Evolutionary conservation across 208 protist species (phyloP), one percentile per base, ranked within the genome.

Genomic region (Jaenimonas drosophilae): DNA sequence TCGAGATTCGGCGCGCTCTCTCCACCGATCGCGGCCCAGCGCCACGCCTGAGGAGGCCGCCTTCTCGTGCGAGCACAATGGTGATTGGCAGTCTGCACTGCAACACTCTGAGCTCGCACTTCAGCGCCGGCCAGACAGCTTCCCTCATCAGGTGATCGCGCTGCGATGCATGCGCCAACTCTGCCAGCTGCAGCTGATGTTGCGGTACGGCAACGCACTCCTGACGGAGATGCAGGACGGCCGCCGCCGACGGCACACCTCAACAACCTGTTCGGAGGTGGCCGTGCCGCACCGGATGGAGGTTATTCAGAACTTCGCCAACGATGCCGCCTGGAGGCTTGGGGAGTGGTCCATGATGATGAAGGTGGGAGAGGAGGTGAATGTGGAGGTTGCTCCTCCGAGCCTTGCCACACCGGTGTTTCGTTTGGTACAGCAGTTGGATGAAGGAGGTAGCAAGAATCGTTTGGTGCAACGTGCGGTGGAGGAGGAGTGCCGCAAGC

Each of bases 161-260:
- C 60, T 94, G 38, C 80, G 71, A 11, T 94, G 85, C 55, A 78
- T 94, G 76, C 68, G 76, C 21, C 74, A 88, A 49, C 62, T 90
- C 4, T 80, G 85, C 0, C 80, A 94, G 49, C 60, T 94, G 28
- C 81, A 94, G 50, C 71, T 90, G 57, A 89, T 84, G 54, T 86
- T 78, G 4, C 63, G 70, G 24, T 88, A 88, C 49, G 79, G 51
- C 32, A 38, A 60, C 16, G 49, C 54, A n/a, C 38, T 75, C 1
- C 51, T 65, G 1, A 41, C 21, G n/a, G 23, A 64, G 2, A 41
- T 32, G 2, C 16, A 28, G 23, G 40, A 20, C 16, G 14, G 9
- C 9, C 19, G 6, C 23, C 6, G 23, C 37, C n/a, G n/a, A n/a
- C n/a, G n/a, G 49, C 54, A n/a, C 38, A 70, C 1, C 51, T 65